Base-by-base conservation (phyloP, 805 yeast genomes). In the Hemisphaericaspora nanyangensis region DNA sequence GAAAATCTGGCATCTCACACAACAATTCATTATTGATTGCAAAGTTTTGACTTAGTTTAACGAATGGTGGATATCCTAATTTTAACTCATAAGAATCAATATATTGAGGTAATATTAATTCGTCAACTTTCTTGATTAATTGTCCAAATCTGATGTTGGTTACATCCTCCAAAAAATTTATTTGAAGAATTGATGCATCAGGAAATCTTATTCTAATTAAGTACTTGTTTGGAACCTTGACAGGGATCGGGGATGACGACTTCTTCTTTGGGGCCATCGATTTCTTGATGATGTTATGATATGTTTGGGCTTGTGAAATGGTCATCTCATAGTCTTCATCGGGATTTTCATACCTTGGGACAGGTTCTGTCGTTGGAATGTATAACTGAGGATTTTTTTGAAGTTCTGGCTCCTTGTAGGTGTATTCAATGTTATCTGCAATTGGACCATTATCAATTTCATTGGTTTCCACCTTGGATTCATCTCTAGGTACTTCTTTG, bases 251-350 rank as follows among this genome's bases (percentile, higher is more conserved):
- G 17, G 29, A 38, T 15, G 38, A 40, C 17, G 45, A 47, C 31
- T 46, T 51, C 17, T 43, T 49, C 29, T 48, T 30, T 24, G 40
- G 44, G 15, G 45, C 54, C 6, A 13, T 29, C 31, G 62, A 55
- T n/a, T 56, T 50, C 35, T 55, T 55, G 31, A 68, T 56, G 15
- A 60, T 43, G 35, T 60, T 57, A 35, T 61, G 67, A 46, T 68
- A 68, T 15, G 52, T 51, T 40, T 61, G 61, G 2, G 68, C 70
- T 44, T 68, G 72, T 13, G 54, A 38, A 5, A 61, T 48, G 1
- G 71, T 64, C 58, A 68, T 49, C 17, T 63, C 59, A 47, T 68
- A 68, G 44, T 68, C 73, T 27, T 58, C 63, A 13, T 66, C 72
- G 3, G 72, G 72, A 42, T 68, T 68, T 17, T 67, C 70, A 39